phyloP scores from a whole-genome alignment of 257 asterid species.

The Knoxia roxburghii region DNA sequence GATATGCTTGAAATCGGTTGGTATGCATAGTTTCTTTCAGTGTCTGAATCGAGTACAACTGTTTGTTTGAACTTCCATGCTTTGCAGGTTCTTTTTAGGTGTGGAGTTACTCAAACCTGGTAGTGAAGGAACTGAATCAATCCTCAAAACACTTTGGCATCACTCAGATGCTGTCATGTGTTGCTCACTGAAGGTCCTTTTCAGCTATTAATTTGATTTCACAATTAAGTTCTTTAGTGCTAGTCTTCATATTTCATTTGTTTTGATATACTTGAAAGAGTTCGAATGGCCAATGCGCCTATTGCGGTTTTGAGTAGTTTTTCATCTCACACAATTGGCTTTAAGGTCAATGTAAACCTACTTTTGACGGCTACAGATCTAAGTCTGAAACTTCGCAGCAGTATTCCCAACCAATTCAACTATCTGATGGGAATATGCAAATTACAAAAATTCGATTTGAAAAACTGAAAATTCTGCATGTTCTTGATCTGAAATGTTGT shows the following conservation, averaged over 20 bases:
- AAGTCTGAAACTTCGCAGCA: no score
- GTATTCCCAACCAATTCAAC: not conserved
- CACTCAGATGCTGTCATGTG: conserved; percentile 86
- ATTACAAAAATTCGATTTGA: not conserved
- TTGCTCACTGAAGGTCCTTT: conserved; percentile 76
- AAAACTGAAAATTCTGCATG: not conserved
- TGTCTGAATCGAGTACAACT: not conserved
- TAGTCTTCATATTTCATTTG: not conserved
- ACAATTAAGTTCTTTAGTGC: not conserved
- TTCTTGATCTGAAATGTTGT: not conserved
- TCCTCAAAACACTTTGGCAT: conserved; percentile 83
- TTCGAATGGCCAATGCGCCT: not conserved
- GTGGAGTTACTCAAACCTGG: conserved; percentile 68
- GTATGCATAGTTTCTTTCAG: not conserved
- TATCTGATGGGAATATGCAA: not conserved
- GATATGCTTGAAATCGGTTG: not conserved
- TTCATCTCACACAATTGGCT: not conserved
- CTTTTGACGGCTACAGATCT: no score
- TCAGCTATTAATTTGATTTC: not conserved
- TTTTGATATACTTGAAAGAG: not conserved
- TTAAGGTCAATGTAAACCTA: not conserved
- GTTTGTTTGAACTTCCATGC: not conserved
- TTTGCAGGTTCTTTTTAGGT: conserved; percentile 69
- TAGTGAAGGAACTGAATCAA: conserved; percentile 55
- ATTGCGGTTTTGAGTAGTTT: not conserved